These are phyloP conservation scores for Gymnopilus dilepis DNA, from an alignment of 768 basidiomycete genomes.

Conservation along the genomic window DNA sequence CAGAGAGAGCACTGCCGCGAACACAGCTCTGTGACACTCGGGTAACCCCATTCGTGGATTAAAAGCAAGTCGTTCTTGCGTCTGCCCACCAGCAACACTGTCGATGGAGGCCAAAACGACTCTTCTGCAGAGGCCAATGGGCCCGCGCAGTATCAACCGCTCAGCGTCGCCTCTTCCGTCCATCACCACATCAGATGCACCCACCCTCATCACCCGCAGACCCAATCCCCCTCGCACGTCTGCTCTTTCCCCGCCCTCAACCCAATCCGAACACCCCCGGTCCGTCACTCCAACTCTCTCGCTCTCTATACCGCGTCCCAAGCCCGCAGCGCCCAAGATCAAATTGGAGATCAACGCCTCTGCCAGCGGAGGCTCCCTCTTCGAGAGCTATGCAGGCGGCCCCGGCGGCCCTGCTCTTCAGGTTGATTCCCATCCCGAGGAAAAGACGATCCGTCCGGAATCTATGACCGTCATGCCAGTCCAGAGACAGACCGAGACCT, in stretches of 20 bases:
- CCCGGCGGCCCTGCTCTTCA: slow-evolving; percentile 33
- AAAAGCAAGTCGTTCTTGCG: not conserved
- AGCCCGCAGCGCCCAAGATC: slow-evolving; percentile 28
- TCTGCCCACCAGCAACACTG: slow-evolving; percentile 2
- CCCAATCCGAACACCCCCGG: slow-evolving; percentile 35
- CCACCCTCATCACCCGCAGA: slow-evolving; percentile 30
- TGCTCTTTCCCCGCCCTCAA: slow-evolving; percentile 28
- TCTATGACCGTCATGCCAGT: slow-evolving; percentile 37
- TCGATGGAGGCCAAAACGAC: slow-evolving; percentile 33
- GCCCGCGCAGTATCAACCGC: slow-evolving; percentile 37
- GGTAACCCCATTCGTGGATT: slow-evolving; percentile 19
- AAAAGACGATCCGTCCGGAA: slow-evolving; percentile 50
- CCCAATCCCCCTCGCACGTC: slow-evolving; percentile 32
- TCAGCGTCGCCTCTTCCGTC: slow-evolving; percentile 23
- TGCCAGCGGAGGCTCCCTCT: slow-evolving; percentile 33
- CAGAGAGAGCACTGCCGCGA: slow-evolving; percentile 14
- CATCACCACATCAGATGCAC: slow-evolving; percentile 26
- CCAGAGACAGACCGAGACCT: slow-evolving; percentile 37
- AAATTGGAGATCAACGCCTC: slow-evolving; percentile 29
- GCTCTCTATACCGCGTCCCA: slow-evolving; percentile 28
- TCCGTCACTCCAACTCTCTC: slow-evolving; percentile 32
- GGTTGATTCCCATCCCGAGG: slow-evolving; percentile 37
- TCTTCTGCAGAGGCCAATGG: slow-evolving; percentile 43
- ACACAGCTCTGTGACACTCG: slow-evolving; percentile 18
- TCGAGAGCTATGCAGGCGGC: slow-evolving; percentile 50